phyloP scores from a whole-genome alignment of 129 eudicot genomes.

The Tanacetum coccineum region DNA sequence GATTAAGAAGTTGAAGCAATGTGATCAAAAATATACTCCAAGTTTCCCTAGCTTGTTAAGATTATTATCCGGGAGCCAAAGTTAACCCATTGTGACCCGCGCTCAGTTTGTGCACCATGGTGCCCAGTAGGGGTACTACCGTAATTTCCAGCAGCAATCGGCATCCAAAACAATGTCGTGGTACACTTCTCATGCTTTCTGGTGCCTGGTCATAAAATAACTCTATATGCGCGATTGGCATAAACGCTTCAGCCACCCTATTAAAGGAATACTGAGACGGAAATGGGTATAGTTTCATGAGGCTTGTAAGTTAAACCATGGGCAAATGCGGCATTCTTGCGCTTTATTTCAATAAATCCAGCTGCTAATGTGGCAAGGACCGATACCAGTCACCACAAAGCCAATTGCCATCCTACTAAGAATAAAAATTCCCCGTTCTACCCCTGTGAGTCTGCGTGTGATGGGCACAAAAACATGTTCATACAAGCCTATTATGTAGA shows the following conservation, averaged over 20 bases:
- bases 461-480: too few relatives aligned
- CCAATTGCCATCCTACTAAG: conserved; percentile 83
- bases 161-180: conserved; percentile 67
- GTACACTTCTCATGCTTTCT: conserved; percentile 95
- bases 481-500: too few relatives aligned
- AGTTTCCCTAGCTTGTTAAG: conserved; percentile 66
- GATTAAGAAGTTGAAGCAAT: conserved; percentile 54
- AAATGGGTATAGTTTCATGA: conserved; percentile 44
- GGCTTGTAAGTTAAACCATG: conserved; percentile 45
- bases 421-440: conserved; percentile 59
- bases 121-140: conserved; percentile 62
- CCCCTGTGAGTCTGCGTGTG: too few relatives aligned
- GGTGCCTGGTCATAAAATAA: conserved; percentile 87
- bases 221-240: conserved; percentile 85
- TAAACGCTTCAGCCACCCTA: conserved; percentile 85
- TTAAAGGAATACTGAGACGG: conserved; percentile 71
- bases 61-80: conserved; percentile 85
- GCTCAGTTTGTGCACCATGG: conserved; percentile 57
- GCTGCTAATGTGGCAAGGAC: conserved; percentile 71
- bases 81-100: conserved; percentile 54
- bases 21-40: conserved; percentile 85
- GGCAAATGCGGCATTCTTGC: conserved; percentile 48
- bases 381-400: conserved; percentile 35
- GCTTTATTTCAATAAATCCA: conserved; percentile 61
- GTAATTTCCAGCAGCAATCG: conserved; percentile 81